Evolutionary conservation across 1,284 basidiomycete species (phyloP).

Genomic region (Ustilago curta): DNA sequence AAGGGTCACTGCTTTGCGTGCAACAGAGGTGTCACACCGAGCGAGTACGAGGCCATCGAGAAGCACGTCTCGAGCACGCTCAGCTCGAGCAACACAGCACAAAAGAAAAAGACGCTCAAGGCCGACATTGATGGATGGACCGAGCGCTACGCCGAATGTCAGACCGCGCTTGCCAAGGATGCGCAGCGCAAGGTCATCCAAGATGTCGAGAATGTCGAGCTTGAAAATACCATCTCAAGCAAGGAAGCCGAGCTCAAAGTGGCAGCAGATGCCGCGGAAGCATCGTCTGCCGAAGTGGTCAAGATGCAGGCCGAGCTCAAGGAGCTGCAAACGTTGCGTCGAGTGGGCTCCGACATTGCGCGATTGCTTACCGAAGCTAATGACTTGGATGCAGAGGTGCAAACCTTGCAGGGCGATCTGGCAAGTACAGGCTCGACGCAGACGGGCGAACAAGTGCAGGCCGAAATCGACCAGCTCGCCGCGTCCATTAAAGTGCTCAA

Average conservation of each 20-base stretch:
- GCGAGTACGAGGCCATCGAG: conserved; percentile 72
- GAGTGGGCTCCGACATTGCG: conserved; percentile 47
- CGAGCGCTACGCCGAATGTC: conserved; percentile 68
- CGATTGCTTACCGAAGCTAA: conserved; percentile 40
- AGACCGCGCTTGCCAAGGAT: conserved; percentile 76
- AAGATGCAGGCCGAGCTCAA: conserved; percentile 43
- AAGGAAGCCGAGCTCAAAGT: conserved; percentile 70
- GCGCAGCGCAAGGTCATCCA: conserved; percentile 48
- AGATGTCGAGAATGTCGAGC: conserved; percentile 63
- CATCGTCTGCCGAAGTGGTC: conserved; percentile 32
- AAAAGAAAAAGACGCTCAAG: conserved; percentile 77
- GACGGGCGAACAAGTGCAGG: conserved; percentile 59
- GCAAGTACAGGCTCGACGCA: conserved; percentile 50
- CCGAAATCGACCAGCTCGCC: conserved; percentile 52
- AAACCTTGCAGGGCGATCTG: conserved; percentile 52
- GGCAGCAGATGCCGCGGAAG: conserved; percentile 63
- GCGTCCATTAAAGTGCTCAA: conserved; percentile 55
- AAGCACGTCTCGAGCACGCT: conserved; percentile 59
- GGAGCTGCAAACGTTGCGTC: conserved; percentile 46
- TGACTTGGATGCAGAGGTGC: conserved; percentile 43
- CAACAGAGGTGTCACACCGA: conserved; percentile 76
- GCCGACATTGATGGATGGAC: conserved; percentile 72
- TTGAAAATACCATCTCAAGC: conserved; percentile 77
- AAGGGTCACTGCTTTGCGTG: conserved; percentile 83
- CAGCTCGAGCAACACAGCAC: conserved; percentile 69